These are phyloP conservation scores for Actinidia polygama DNA, from an alignment of 179 eudicot genomes.

Conservation along the genomic window DNA sequence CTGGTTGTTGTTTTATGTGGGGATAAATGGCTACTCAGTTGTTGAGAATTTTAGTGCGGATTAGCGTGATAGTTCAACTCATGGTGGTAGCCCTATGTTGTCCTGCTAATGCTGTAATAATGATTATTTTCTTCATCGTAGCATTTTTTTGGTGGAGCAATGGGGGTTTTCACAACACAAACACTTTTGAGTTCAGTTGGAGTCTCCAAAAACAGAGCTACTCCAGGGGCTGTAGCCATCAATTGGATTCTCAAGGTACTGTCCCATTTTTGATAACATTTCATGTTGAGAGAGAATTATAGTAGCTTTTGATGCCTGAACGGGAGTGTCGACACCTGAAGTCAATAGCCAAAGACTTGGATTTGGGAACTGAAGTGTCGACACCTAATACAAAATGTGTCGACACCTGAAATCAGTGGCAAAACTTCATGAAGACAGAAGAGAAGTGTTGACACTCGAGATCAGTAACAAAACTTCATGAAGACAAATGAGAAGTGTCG, in stretches of 20 bases:
- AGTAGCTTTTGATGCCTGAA: not conserved
- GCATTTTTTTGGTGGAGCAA: conserved; percentile 99
- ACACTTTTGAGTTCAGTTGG: conserved; percentile 88
- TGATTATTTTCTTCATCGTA: conserved; percentile 31
- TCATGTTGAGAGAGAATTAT: not conserved
- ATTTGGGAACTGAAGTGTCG: no score
- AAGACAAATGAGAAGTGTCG: no score
- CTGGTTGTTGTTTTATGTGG: not conserved
- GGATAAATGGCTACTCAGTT: not conserved
- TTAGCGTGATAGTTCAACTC: not conserved
- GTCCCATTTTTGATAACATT: conserved; percentile 1
- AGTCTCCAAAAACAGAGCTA: conserved; percentile 62
- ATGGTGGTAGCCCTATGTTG: not conserved
- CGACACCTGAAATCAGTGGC: no score
- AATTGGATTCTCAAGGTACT: conserved; percentile 98
- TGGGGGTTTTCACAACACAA: conserved; percentile 97
- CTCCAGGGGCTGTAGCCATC: conserved; percentile 94
- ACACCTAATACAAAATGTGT: no score
- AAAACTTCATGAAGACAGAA: no score
- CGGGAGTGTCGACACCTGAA: no score
- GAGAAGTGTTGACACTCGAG: no score
- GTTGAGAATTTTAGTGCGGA: conserved; percentile 10
- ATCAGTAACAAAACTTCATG: no score
- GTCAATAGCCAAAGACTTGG: no score
- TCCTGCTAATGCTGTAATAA: not conserved